Evolutionary conservation across 306 rosid genomes (phyloP).

Genomic region (Cucumis hystrix): DNA sequence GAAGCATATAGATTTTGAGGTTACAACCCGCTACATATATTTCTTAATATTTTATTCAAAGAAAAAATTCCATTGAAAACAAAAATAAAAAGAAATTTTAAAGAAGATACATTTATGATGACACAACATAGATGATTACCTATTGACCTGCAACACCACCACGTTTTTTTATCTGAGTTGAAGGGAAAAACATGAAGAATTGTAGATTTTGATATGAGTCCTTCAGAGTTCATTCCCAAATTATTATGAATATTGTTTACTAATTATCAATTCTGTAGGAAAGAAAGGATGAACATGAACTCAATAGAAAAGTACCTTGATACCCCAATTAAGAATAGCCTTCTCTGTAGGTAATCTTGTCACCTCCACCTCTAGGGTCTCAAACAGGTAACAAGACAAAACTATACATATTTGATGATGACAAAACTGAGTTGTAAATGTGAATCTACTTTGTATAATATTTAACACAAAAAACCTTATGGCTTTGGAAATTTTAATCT

Average conservation of each 20-base stretch:
- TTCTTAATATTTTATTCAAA: background rate
- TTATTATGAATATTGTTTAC: background rate
- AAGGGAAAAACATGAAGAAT: slow-evolving; percentile 71
- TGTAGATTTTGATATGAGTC: slow-evolving; percentile 37
- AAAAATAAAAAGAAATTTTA: background rate
- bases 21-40: background rate
- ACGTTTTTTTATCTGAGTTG: slow-evolving; percentile 74
- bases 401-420: background rate
- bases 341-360: slow-evolving; percentile 91
- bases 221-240: slow-evolving; percentile 63
- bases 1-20: background rate
- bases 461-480: background rate
- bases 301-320: slow-evolving; percentile 29
- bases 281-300: background rate
- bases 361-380: slow-evolving; percentile 29
- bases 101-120: background rate
- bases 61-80: too few species aligned
- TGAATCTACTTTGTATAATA: background rate
- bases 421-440: background rate
- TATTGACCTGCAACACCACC: slow-evolving; percentile 56
- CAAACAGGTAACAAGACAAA: background rate
- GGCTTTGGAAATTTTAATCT: background rate
- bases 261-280: background rate
- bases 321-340: slow-evolving; percentile 68
- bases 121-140: slow-evolving; percentile 26